Evolutionary conservation across 2,329 filamentous ascomycete genomes (phyloP).

Genomic region (Juglanconis juglandina): DNA sequence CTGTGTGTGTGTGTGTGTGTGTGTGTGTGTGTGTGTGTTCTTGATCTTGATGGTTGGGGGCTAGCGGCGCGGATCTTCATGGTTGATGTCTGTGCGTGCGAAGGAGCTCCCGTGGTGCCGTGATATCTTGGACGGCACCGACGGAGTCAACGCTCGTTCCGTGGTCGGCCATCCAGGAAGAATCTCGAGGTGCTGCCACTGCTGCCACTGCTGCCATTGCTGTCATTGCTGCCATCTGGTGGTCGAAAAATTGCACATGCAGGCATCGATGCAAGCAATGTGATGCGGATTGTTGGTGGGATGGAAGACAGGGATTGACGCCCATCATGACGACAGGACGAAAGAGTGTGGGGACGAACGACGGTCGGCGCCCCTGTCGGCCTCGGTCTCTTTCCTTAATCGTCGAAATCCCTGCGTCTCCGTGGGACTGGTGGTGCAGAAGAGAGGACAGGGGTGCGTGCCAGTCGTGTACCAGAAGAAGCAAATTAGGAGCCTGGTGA

Average conservation of each 20-base stretch:
- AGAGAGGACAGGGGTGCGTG: background rate
- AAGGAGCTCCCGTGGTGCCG: background rate
- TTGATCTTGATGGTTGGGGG: too few species aligned
- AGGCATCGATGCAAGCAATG: background rate
- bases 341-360: too few species aligned
- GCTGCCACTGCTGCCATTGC: too few species aligned
- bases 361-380: background rate
- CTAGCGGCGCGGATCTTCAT: background rate
- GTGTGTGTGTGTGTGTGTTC: too few species aligned
- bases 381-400: background rate
- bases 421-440: background rate
- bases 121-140: background rate
- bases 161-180: slow-evolving; percentile 5
- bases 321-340: background rate
- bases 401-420: background rate
- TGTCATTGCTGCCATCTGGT: background rate
- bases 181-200: background rate
- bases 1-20: too few species aligned
- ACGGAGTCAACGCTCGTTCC: background rate
- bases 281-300: background rate
- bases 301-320: background rate
- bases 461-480: background rate
- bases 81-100: background rate
- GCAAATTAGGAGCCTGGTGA: background rate
- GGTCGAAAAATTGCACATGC: background rate